phyloP scores from a whole-genome alignment of 2,329 filamentous ascomycete species.

The Beauveria scarabaeidicola region DNA sequence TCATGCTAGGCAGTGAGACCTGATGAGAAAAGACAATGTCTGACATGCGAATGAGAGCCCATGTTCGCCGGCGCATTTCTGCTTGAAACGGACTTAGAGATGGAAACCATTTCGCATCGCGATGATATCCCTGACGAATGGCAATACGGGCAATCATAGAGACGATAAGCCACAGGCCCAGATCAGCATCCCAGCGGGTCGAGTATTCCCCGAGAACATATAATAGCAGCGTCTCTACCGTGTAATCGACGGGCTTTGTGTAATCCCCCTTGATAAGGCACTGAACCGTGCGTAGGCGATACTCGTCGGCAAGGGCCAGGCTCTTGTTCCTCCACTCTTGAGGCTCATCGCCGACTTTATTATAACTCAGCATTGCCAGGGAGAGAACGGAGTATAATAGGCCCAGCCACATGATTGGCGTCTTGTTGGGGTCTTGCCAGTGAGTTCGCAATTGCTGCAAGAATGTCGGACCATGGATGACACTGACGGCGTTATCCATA shows the following conservation, averaged over 20 bases:
- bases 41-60: constrained; percentile 63
- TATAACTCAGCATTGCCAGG: constrained; percentile 69
- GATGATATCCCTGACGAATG: constrained; percentile 67
- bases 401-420: constrained; percentile 69
- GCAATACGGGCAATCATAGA: constrained; percentile 48
- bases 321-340: constrained; percentile 64
- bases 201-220: constrained; percentile 71
- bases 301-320: constrained; percentile 53
- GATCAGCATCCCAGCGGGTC: constrained; percentile 63
- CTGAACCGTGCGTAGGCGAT: constrained; percentile 66
- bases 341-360: constrained; percentile 72
- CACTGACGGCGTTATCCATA: constrained; percentile 58
- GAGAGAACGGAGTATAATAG: constrained; percentile 69
- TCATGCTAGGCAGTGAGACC: constrained; percentile 57
- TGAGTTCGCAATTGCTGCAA: constrained; percentile 58
- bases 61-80: constrained; percentile 63
- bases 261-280: constrained; percentile 70
- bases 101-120: constrained; percentile 67
- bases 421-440: constrained; percentile 66
- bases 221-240: constrained; percentile 69
- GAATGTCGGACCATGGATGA: constrained; percentile 80
- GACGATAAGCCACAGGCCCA: constrained; percentile 53
- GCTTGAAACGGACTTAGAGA: constrained; percentile 65
- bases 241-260: constrained; percentile 64
- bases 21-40: constrained; percentile 75